phyloP scores from a whole-genome alignment of 208 protist species.

The Borovskyia barvae region DNA sequence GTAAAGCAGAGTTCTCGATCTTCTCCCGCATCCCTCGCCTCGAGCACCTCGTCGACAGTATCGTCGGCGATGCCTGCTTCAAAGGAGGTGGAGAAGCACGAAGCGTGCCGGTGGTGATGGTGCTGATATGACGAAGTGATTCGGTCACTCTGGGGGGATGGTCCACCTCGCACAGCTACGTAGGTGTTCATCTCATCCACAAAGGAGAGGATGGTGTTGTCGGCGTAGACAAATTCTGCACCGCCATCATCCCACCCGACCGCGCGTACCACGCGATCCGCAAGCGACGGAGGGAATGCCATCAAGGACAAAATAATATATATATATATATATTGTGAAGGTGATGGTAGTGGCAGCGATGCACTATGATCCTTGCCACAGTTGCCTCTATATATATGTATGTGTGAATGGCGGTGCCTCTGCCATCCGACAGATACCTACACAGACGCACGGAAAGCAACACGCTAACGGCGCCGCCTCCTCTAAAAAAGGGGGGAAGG shows the following conservation, averaged over 20 bases:
- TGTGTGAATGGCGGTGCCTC: not conserved
- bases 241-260: slow-evolving; percentile 66
- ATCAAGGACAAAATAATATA: not conserved
- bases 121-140: no score
- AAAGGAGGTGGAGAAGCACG: not conserved
- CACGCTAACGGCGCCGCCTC: not conserved
- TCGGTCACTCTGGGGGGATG: not conserved
- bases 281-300: not conserved
- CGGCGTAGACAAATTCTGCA: slow-evolving; percentile 79
- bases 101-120: no score
- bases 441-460: no score
- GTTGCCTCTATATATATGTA: slow-evolving; percentile 1
- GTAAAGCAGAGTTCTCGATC: slow-evolving; percentile 68
- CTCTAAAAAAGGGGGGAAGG: slow-evolving; percentile 11
- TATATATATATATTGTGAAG: not conserved
- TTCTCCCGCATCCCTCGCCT: slow-evolving; percentile 11
- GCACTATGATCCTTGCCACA: not conserved
- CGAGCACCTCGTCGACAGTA: not conserved
- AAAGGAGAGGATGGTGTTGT: slow-evolving; percentile 81
- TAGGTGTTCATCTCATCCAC: slow-evolving; percentile 84
- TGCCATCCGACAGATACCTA: no score
- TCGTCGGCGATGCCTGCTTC: not conserved
- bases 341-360: not conserved
- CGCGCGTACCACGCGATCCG: slow-evolving; percentile 42
- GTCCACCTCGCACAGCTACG: slow-evolving; percentile 39